A percentile compares a stretch with the other conserved stretches of the same genome.
Conservation (phyloP, 345 rosid species). For the Populus ilicifolia region DNA sequence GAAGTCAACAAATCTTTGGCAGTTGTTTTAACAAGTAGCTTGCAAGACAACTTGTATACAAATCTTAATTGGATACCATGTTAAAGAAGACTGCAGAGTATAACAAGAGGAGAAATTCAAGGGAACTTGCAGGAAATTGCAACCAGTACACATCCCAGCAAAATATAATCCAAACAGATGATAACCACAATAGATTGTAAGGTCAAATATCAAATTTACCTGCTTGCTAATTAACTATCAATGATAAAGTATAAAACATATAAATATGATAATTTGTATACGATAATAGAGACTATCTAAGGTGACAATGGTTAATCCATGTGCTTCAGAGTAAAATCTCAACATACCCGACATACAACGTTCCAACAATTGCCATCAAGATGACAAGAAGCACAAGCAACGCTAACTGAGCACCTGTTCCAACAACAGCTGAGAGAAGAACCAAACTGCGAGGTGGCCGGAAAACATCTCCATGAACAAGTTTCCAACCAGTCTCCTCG, state of each 20-base stretch:
- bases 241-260: not conserved
- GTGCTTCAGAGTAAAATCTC: constrained; percentile 2
- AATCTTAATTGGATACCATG: not conserved
- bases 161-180: not conserved
- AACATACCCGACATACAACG: constrained; percentile 82
- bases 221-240: not conserved
- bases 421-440: constrained; percentile 85
- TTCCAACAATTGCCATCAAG: constrained; percentile 83
- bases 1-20: not conserved
- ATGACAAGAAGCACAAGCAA: constrained; percentile 91
- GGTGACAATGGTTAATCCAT: not conserved
- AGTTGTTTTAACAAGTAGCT: not conserved
- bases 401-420: constrained; percentile 93
- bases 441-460: constrained; percentile 65
- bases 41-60: not conserved
- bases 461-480: constrained; percentile 96
- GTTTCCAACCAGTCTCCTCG: constrained; percentile 98
- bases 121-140: not conserved
- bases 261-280: not conserved
- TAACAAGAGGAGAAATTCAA: not conserved
- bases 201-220: not conserved
- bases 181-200: too few species aligned
- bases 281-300: not conserved
- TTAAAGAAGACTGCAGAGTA: not conserved
- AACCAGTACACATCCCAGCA: not conserved